These are phyloP conservation scores for Blastobotrys niveus DNA, from an alignment of 1,139 yeast species.

Conservation along the genomic window DNA sequence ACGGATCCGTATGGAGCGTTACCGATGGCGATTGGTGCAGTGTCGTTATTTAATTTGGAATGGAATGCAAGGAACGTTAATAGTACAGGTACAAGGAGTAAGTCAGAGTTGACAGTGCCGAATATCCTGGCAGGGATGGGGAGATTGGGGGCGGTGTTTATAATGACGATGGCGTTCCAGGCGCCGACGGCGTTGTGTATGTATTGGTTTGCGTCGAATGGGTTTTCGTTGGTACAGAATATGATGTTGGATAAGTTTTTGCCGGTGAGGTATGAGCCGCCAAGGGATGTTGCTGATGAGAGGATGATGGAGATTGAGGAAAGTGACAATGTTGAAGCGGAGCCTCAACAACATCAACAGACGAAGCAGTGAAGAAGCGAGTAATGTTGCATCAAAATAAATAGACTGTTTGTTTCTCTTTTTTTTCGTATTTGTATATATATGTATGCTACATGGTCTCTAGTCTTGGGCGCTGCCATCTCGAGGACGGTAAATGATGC, in stretches of 20 bases:
- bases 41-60: constrained; percentile 73
- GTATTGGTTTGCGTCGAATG: constrained; percentile 84
- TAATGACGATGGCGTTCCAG: constrained; percentile 80
- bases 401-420: too few relatives aligned
- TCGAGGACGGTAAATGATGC: constrained; percentile 84
- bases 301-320: constrained; percentile 5
- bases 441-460: not conserved
- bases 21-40: constrained; percentile 65
- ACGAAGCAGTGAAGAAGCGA: too few relatives aligned
- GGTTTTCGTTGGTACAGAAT: constrained; percentile 70
- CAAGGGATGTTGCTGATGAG: not conserved
- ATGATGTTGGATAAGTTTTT: constrained; percentile 58
- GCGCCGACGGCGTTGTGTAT: constrained; percentile 77
- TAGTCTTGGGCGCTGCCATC: constrained; percentile 91
- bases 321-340: not conserved
- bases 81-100: constrained; percentile 27
- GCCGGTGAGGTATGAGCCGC: constrained; percentile 39
- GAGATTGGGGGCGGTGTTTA: constrained; percentile 66
- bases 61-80: constrained; percentile 48
- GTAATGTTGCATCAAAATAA: too few relatives aligned
- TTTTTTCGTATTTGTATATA: too few relatives aligned
- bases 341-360: too few relatives aligned
- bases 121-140: constrained; percentile 56
- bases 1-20: constrained; percentile 59
- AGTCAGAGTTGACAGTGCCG: constrained; percentile 39